These are phyloP conservation scores for Taiozyma sp. DNA, from an alignment of 1,139 yeast genomes.

Conservation along the genomic window DNA sequence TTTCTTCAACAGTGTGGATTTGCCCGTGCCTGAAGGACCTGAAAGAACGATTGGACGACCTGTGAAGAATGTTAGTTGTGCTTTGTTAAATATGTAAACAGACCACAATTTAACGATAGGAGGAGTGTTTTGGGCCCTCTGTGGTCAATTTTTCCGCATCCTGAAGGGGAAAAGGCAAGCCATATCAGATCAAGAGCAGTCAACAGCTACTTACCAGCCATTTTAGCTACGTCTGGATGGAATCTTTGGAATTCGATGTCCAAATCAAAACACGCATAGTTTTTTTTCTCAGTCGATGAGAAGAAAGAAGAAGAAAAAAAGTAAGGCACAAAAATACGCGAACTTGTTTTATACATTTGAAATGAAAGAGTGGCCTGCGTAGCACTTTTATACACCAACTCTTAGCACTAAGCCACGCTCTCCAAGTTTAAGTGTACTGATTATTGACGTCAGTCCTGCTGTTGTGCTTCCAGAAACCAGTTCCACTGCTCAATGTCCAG, in stretches of 20 bases:
- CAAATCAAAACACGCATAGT: background rate
- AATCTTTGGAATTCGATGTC: background rate
- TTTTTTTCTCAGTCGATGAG: background rate
- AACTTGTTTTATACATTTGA: background rate
- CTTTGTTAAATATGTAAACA: background rate
- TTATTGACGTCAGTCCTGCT: background rate
- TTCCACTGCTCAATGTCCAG: constrained; percentile 1
- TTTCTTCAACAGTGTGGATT: constrained; percentile 86
- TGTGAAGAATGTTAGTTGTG: constrained; percentile 12
- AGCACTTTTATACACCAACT: background rate
- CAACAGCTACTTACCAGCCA: background rate
- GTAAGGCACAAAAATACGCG: background rate
- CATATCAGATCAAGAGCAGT: background rate
- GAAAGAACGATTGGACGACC: constrained; percentile 89
- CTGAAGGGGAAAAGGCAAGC: background rate
- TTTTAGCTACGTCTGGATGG: background rate
- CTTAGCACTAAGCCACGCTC: background rate
- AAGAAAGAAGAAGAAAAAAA: background rate
- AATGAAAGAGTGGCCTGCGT: background rate
- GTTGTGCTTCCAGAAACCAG: background rate
- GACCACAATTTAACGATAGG: background rate
- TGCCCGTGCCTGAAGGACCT: constrained; percentile 97
- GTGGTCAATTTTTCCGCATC: background rate
- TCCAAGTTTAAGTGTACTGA: background rate
- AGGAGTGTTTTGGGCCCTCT: background rate